Conservation (phyloP, 148 eudicot species). For the Beta vulgaris region DNA sequence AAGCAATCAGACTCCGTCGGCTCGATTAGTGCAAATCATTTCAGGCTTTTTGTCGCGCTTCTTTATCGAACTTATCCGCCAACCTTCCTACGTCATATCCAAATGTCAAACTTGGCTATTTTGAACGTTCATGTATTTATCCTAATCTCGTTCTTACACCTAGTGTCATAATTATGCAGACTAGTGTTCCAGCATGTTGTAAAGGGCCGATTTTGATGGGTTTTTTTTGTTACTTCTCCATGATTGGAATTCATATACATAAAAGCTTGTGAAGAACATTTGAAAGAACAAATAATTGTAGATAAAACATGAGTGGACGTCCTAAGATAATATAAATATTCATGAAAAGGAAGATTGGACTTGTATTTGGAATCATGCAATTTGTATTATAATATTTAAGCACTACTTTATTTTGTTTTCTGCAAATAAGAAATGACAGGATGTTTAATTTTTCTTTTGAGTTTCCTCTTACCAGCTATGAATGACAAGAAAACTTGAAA, state of each 20-base stretch:
- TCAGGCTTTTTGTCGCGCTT: too few relatives aligned
- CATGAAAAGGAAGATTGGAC: background rate
- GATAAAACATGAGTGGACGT: background rate
- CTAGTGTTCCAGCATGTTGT: too few relatives aligned
- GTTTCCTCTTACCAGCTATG: background rate
- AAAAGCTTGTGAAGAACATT: background rate
- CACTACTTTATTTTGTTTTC: background rate
- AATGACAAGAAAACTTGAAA: background rate
- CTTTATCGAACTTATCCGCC: too few relatives aligned
- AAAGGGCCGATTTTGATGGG: background rate
- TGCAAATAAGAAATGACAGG: conserved; percentile 1
- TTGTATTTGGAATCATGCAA: background rate
- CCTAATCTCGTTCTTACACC: background rate
- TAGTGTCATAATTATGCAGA: background rate
- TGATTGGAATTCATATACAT: too few relatives aligned
- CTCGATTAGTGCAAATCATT: too few relatives aligned
- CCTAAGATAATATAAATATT: background rate
- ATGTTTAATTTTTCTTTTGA: background rate
- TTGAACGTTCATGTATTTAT: background rate
- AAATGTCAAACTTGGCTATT: background rate
- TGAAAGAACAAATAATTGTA: background rate
- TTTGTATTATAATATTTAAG: background rate
- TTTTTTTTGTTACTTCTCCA: too few relatives aligned
- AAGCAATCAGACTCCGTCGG: too few relatives aligned
- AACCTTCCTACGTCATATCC: too few relatives aligned